phyloP scores from a whole-genome alignment of 441 rosid species.

The Populus hybrid region DNA sequence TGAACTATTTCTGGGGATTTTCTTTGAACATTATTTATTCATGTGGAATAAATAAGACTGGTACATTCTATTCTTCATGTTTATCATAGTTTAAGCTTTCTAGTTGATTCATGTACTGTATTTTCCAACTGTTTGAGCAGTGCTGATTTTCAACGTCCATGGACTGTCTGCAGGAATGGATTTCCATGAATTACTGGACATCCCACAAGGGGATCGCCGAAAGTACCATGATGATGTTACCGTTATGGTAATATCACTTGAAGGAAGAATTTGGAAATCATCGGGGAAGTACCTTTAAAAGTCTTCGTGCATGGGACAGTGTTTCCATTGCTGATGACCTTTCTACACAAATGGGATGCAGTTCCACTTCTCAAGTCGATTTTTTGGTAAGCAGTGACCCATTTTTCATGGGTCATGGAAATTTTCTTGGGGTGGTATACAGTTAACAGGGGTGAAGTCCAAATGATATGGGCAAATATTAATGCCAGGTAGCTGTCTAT shows the following conservation, averaged over 20 bases:
- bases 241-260: slow-evolving; percentile 89
- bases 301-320: slow-evolving; percentile 3
- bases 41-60: background rate
- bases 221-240: slow-evolving; percentile 96
- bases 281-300: slow-evolving; percentile 81
- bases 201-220: slow-evolving; percentile 94
- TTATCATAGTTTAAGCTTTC: background rate
- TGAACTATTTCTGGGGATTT: background rate
- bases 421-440: slow-evolving; percentile 21
- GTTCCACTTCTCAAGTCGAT: slow-evolving; percentile 7
- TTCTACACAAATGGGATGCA: slow-evolving; percentile 3
- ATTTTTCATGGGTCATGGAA: slow-evolving; percentile 23
- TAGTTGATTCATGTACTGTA: background rate
- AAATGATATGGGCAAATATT: slow-evolving; percentile 22
- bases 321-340: slow-evolving; percentile 10
- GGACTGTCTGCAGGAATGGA: slow-evolving; percentile 61
- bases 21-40: background rate
- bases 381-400: slow-evolving; percentile 15
- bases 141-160: background rate
- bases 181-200: slow-evolving; percentile 82
- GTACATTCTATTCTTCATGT: background rate
- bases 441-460: slow-evolving; percentile 17
- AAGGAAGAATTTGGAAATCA: slow-evolving; percentile 96
- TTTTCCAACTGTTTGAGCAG: background rate
- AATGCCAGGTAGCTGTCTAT: slow-evolving; percentile 38